Conservation (phyloP, 73 alveolate genomes). For the Tetrahymena thermophila region DNA sequence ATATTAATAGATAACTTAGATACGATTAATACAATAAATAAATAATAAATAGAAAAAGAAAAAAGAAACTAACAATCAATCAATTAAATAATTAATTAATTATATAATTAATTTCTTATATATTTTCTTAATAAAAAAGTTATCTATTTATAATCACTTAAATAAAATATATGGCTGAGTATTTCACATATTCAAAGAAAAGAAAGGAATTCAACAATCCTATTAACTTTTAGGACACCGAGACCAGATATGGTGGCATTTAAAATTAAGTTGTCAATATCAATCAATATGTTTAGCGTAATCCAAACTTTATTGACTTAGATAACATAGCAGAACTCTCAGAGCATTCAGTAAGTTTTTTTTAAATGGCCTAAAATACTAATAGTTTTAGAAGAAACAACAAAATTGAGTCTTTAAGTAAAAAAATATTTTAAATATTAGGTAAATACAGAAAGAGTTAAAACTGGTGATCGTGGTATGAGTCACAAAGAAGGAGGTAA, state of each 20-base stretch:
- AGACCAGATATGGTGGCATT: slow-evolving; percentile 59
- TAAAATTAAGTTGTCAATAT: slow-evolving; percentile 14
- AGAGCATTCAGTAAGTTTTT: slow-evolving; percentile 61
- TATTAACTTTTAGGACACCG: slow-evolving; percentile 77
- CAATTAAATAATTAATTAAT: neutral
- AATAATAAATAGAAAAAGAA: neutral
- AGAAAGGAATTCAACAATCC: slow-evolving; percentile 84
- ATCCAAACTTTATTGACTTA: slow-evolving; percentile 66
- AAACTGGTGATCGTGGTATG: slow-evolving; percentile 76
- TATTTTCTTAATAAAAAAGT: neutral
- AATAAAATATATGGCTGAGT: slow-evolving; percentile 39
- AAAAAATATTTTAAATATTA: neutral
- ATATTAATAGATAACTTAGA: neutral
- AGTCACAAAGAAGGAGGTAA: slow-evolving; percentile 85
- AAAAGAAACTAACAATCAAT: neutral
- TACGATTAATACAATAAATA: neutral
- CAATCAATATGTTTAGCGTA: slow-evolving; percentile 47
- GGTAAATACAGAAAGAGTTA: slow-evolving; percentile 87
- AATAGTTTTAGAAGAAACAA: neutral
- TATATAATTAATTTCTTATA: neutral
- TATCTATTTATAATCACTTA: neutral
- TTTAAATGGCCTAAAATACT: neutral
- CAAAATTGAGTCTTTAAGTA: neutral
- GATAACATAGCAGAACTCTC: slow-evolving; percentile 79
- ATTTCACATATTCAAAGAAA: slow-evolving; percentile 66